Evolutionary conservation across 2,329 filamentous ascomycete species (phyloP).

Genomic region (Epichloe hybrida): DNA sequence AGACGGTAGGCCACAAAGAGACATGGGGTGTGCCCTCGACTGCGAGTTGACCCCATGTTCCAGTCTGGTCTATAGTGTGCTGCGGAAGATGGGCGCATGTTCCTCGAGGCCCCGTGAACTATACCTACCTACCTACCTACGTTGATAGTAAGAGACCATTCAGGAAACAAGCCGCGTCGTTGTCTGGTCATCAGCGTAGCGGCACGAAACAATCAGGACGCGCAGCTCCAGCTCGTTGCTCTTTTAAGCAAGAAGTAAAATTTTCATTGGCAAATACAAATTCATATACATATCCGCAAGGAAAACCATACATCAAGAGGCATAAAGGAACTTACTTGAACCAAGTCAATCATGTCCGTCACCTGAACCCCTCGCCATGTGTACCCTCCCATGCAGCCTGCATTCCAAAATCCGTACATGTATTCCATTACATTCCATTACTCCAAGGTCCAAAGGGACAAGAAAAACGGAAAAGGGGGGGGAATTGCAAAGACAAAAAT

Average conservation of each 20-base stretch:
- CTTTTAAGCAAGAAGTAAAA: background rate
- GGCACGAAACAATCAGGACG: too few species aligned
- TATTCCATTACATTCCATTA: background rate
- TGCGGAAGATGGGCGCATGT: conserved; percentile 24
- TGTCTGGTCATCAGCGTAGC: too few species aligned
- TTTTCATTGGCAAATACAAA: background rate
- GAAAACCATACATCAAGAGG: background rate
- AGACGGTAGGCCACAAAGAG: conserved; percentile 33
- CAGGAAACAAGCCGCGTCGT: too few species aligned
- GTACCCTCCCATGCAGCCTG: background rate
- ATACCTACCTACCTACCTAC: too few species aligned
- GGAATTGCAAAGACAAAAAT: background rate
- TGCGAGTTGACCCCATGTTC: conserved; percentile 23
- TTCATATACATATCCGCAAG: background rate
- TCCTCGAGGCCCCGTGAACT: conserved; percentile 20
- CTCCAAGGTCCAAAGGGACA: background rate
- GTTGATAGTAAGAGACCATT: too few species aligned
- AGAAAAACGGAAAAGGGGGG: background rate
- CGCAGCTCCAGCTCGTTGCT: too few species aligned
- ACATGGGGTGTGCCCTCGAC: conserved; percentile 6
- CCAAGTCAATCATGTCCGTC: background rate
- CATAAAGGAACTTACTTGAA: background rate
- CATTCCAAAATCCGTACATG: background rate
- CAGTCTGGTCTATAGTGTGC: conserved; percentile 10
- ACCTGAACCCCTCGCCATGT: background rate